phyloP scores from a whole-genome alignment of 202 grass and related monocot species.

The Panicum hallii region DNA sequence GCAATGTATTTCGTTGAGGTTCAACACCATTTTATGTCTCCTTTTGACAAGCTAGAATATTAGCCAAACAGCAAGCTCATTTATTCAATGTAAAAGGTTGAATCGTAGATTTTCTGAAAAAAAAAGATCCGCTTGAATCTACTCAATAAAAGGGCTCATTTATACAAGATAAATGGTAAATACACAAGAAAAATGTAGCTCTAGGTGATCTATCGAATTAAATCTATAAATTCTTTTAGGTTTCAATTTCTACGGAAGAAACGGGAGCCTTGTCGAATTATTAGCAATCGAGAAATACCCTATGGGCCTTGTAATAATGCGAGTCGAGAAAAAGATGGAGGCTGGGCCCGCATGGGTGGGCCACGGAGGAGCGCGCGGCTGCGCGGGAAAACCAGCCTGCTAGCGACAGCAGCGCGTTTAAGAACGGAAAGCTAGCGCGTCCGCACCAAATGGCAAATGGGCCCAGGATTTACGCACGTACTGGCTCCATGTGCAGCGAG shows the following conservation, averaged over 20 bases:
- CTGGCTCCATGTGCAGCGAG: too few relatives aligned
- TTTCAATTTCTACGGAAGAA: neutral
- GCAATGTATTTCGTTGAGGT: neutral
- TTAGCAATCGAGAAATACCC: neutral
- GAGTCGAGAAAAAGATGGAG: neutral
- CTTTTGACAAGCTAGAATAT: too few relatives aligned
- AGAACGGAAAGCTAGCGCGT: neutral
- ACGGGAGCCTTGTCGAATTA: neutral
- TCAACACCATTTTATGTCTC: too few relatives aligned
- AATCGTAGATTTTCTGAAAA: too few relatives aligned
- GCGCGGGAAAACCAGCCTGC: slow-evolving; percentile 11
- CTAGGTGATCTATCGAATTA: neutral
- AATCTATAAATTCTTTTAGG: neutral
- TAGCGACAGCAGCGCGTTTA: neutral
- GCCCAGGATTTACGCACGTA: neutral
- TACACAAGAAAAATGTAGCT: too few relatives aligned
- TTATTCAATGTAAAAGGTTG: too few relatives aligned
- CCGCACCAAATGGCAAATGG: neutral
- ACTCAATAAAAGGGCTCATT: too few relatives aligned
- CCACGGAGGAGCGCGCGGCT: neutral
- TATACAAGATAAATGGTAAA: too few relatives aligned
- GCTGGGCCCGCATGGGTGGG: too few relatives aligned
- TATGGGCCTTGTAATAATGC: neutral
- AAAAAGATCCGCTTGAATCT: too few relatives aligned
- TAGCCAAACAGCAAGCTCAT: too few relatives aligned